Evolutionary conservation across 352 stramenopile species (phyloP).

Genomic region (Phytophthora colocasiae): DNA sequence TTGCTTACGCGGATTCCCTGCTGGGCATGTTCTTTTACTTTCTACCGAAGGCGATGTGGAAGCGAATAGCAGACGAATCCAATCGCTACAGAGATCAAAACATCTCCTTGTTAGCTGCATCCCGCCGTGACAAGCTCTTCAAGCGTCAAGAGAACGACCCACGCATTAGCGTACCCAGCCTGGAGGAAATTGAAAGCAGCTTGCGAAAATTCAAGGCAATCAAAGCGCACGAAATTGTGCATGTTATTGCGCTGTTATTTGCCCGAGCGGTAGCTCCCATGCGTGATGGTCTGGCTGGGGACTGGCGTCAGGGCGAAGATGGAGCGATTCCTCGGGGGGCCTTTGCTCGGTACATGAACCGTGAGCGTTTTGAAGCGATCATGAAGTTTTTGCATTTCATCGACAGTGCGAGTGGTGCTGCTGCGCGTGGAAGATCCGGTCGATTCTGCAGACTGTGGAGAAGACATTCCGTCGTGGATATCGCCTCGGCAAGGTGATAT

Average conservation of each 20-base stretch:
- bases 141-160: slow-evolving; percentile 5
- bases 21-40: slow-evolving; percentile 32
- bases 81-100: slow-evolving; percentile 20
- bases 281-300: slow-evolving; percentile 3
- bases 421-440: slow-evolving; percentile 8
- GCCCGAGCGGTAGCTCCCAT: slow-evolving; percentile 17
- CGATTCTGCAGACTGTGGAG: slow-evolving; percentile 23
- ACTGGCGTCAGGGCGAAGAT: slow-evolving; percentile 15
- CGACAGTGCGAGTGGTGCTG: slow-evolving; percentile 6
- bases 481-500: slow-evolving; percentile 18
- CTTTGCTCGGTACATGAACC: slow-evolving; percentile 17
- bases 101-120: background rate
- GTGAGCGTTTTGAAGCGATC: slow-evolving; percentile 19
- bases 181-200: slow-evolving; percentile 8
- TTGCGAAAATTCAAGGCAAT: slow-evolving; percentile 21
- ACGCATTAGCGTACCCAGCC: slow-evolving; percentile 5
- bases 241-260: slow-evolving; percentile 10
- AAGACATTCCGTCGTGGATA: slow-evolving; percentile 29
- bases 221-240: slow-evolving; percentile 26
- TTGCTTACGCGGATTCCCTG: slow-evolving; percentile 13
- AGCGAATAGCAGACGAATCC: slow-evolving; percentile 18
- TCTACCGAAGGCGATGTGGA: slow-evolving; percentile 13
- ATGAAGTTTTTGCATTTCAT: slow-evolving; percentile 32
- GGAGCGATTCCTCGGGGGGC: slow-evolving; percentile 25
- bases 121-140: background rate